Evolutionary conservation across 2,329 filamentous ascomycete species (phyloP), one percentile per base, ranked within the genome.

Genomic region (Colletotrichum sojae): DNA sequence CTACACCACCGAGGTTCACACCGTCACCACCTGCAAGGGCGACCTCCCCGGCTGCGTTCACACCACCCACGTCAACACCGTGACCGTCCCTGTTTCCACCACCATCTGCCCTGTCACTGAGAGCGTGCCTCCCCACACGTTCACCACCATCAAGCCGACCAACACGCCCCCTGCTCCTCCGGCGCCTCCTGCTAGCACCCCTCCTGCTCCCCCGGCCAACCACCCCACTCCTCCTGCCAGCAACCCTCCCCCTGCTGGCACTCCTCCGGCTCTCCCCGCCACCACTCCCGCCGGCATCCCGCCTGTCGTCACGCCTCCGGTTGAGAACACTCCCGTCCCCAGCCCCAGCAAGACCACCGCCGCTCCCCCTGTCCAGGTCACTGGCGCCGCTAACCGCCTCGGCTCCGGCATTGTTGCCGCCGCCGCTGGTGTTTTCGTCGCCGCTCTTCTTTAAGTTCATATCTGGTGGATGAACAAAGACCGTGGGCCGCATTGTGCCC

Each of bases 11-110:
- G 66, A 58, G 39, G 13, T 69, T 25, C 48, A 52, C 49, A 73
- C 71, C 61, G 49, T 73, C 45, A 73, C 69, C 18, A 31, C 57
- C 10, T 73, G 72, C 46, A 25, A 51, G 15, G 49, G 59, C 20
- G 56, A 61, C 16, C 59, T 61, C 4, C 51, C 68, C 51, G 67
- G 45, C 51, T 71, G 69, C 60, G 22, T 43, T 13, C 20, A 13
- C 48, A 62, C 54, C 18, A 51, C 79, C 43, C 77, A 76, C 73
- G 78, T 77, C 75, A 81, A 78, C 68, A 83, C 81, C 62, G 76
- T 80, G 77, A 79, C 79, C 69, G 62, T 80, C 63, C 45, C 61
- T 10, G 46, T 49, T 49, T 49, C 80, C 68, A 83, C 80, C 78
- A 82, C 80, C 61, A 67, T 82, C 76, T 80, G 81, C 81, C 69